These are phyloP conservation scores for Macroventuria anomochaeta DNA, from an alignment of 2,329 filamentous ascomycete genomes.

Conservation along the genomic window DNA sequence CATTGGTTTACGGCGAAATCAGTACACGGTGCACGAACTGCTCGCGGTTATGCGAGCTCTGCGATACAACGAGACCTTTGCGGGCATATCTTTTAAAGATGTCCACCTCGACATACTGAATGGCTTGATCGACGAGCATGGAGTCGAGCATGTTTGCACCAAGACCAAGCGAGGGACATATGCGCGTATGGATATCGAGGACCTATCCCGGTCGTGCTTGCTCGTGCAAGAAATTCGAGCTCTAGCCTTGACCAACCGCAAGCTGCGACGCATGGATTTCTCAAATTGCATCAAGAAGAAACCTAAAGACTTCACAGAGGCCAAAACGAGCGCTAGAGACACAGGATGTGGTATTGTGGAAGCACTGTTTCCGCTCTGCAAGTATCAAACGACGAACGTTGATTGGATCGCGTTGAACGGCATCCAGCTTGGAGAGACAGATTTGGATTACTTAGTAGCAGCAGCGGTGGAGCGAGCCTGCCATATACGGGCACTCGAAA, in stretches of 20 bases:
- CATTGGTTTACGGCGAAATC: constrained; percentile 55
- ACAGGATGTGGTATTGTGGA: constrained; percentile 73
- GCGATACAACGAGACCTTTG: constrained; percentile 74
- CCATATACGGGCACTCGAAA: constrained; percentile 70
- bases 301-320: constrained; percentile 50
- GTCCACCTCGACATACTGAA: constrained; percentile 71
- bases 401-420: constrained; percentile 74
- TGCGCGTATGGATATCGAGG: constrained; percentile 59
- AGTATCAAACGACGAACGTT: constrained; percentile 70
- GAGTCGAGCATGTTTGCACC: constrained; percentile 67
- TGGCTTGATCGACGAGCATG: constrained; percentile 64
- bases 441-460: constrained; percentile 71
- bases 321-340: constrained; percentile 59
- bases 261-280: constrained; percentile 69
- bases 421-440: constrained; percentile 72
- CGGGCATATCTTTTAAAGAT: constrained; percentile 70
- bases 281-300: constrained; percentile 65
- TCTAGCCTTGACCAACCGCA: constrained; percentile 69
- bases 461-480: constrained; percentile 70
- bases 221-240: constrained; percentile 73
- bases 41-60: constrained; percentile 72
- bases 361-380: constrained; percentile 71
- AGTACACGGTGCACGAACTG: constrained; percentile 68
- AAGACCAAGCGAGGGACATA: constrained; percentile 65
- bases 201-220: constrained; percentile 63